Evolutionary conservation across 768 basidiomycete species (phyloP).

Genomic region (Rhodosporidiobolus odoratus): DNA sequence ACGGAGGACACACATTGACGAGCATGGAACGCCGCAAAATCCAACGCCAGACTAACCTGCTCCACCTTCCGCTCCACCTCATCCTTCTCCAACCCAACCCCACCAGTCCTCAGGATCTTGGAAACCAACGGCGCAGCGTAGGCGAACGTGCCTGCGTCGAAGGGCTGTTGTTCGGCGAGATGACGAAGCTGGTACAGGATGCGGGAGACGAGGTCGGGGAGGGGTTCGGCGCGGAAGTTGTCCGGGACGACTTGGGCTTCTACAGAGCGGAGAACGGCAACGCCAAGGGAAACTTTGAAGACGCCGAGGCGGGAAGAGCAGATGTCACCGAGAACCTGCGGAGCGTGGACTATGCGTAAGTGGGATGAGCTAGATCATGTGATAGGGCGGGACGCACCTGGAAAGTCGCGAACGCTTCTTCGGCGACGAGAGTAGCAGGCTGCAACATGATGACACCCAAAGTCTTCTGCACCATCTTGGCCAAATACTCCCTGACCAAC

Average conservation of each 20-base stretch:
- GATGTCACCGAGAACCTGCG: constrained; percentile 62
- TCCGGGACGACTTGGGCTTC: constrained; percentile 64
- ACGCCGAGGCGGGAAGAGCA: constrained; percentile 69
- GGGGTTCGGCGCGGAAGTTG: constrained; percentile 64
- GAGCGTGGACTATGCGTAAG: background rate
- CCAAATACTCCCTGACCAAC: constrained; percentile 58
- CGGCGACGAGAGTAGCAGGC: constrained; percentile 61
- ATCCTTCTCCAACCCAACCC: constrained; percentile 57
- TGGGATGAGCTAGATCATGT: background rate
- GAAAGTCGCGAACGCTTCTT: constrained; percentile 66
- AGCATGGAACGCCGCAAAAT: constrained; percentile 62
- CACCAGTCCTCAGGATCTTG: constrained; percentile 64
- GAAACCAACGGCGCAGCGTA: constrained; percentile 71
- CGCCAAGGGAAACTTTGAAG: constrained; percentile 66
- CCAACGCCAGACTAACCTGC: constrained; percentile 69
- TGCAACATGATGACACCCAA: constrained; percentile 57
- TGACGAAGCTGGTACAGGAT: constrained; percentile 77
- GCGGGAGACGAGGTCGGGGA: constrained; percentile 70
- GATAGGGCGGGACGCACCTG: constrained; percentile 54
- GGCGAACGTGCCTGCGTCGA: constrained; percentile 80
- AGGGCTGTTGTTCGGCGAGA: constrained; percentile 70
- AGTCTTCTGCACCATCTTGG: constrained; percentile 58
- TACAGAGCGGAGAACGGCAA: constrained; percentile 73
- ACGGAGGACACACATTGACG: constrained; percentile 44
- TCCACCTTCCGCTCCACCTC: constrained; percentile 67